Evolutionary conservation across 78 protist species (phyloP).

Genomic region (Tieghemostelium lacteum): DNA sequence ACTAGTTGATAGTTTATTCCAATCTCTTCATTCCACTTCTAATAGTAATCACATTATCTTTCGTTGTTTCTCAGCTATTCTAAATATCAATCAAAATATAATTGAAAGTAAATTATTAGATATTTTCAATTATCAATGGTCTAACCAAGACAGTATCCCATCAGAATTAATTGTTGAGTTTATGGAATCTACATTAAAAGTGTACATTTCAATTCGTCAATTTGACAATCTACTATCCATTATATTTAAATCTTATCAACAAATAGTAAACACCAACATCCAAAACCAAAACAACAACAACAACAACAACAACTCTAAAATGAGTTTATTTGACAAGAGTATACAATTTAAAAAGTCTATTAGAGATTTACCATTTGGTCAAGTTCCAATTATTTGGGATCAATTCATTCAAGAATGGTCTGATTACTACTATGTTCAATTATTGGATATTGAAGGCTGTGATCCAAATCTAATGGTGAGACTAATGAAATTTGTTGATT

Average conservation of each 20-base stretch:
- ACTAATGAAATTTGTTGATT: background rate
- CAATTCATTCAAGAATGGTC: slow-evolving; percentile 16
- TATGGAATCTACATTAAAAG: slow-evolving; percentile 13
- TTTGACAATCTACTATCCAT: slow-evolving; percentile 11
- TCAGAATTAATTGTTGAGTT: background rate
- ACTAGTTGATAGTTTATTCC: background rate
- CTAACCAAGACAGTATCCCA: background rate
- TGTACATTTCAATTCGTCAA: slow-evolving; percentile 72
- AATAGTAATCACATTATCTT: background rate
- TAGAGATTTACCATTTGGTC: slow-evolving; percentile 66
- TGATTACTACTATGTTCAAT: slow-evolving; percentile 1
- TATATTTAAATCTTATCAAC: background rate
- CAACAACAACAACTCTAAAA: background rate
- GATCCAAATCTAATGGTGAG: background rate
- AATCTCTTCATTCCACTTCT: background rate
- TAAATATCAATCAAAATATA: slow-evolving; percentile 15
- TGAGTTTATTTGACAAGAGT: background rate
- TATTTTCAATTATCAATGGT: slow-evolving; percentile 13
- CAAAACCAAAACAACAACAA: background rate
- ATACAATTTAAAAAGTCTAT: background rate
- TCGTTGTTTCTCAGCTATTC: slow-evolving; percentile 4
- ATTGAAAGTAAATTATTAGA: slow-evolving; percentile 5
- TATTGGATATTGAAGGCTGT: background rate
- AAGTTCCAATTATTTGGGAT: slow-evolving; percentile 55
- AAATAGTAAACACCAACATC: background rate